A percentile compares a stretch with the other conserved stretches of the same genome.
Evolutionary conservation across 306 rosid species (phyloP).

Genomic region (Sicyos edulis): DNA sequence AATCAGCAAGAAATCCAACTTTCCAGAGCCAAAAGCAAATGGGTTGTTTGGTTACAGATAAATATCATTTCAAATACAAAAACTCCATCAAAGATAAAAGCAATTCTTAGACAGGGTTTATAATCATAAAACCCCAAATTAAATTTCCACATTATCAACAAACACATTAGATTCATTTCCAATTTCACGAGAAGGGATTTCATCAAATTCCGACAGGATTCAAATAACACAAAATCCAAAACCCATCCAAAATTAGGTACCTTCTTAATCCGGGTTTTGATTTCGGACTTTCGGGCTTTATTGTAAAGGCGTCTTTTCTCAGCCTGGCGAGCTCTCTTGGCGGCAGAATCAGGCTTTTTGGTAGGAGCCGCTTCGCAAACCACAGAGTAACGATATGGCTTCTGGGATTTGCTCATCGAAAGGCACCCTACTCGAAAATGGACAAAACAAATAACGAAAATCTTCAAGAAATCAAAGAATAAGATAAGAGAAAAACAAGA

Average conservation of each 20-base stretch:
- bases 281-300: conserved; percentile 71
- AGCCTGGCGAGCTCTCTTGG: conserved; percentile 77
- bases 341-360: conserved; percentile 71
- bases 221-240: not conserved
- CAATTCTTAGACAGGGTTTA: not conserved
- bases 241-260: conserved; percentile 31
- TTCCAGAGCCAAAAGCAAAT: conserved; percentile 1
- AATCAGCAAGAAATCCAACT: not conserved
- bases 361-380: conserved; percentile 67
- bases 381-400: conserved; percentile 32
- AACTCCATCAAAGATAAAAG: not conserved
- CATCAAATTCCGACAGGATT: not conserved
- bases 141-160: not conserved
- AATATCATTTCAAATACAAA: not conserved
- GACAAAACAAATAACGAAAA: not conserved
- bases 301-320: conserved; percentile 80
- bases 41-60: not conserved
- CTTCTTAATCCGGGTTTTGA: conserved; percentile 80
- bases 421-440: conserved; percentile 41
- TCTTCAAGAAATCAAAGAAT: conserved; percentile 2
- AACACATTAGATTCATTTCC: not conserved
- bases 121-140: not conserved
- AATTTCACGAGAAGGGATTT: not conserved
- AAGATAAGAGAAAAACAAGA: not conserved
- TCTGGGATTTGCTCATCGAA: conserved; percentile 34